Percentiles rank a stretch among this genome's conserved stretches.
Conservation (phyloP, 495 filamentous ascomycete genomes). For the Podospora anserina region DNA sequence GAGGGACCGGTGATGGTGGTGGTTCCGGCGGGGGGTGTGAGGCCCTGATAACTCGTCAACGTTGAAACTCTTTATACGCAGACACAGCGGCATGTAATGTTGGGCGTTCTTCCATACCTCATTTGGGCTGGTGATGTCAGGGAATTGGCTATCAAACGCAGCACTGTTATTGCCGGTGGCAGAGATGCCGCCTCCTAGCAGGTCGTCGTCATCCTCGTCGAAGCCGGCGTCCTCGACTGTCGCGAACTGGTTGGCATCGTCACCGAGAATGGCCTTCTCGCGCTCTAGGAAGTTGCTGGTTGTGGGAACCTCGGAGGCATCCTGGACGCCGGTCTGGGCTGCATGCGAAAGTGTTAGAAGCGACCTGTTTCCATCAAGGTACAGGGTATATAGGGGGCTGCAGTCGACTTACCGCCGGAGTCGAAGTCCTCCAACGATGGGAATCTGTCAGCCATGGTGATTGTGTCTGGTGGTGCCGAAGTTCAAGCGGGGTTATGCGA, state of each 20-base stretch:
- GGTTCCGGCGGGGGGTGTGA: conserved; percentile 82
- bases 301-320: conserved; percentile 41
- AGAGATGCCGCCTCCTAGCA: conserved; percentile 63
- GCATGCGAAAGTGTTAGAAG: conserved; percentile 26
- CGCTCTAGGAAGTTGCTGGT: conserved; percentile 82
- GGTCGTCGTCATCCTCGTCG: conserved; percentile 69
- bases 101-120: conserved; percentile 57
- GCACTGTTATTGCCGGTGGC: conserved; percentile 60
- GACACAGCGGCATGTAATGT: neutral
- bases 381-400: conserved; percentile 10
- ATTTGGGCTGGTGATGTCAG: conserved; percentile 73
- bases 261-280: conserved; percentile 83
- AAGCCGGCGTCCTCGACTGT: conserved; percentile 67
- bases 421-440: conserved; percentile 96
- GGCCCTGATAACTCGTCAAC: conserved; percentile 51
- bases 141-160: conserved; percentile 82
- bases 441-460: conserved; percentile 88
- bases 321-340: conserved; percentile 47
- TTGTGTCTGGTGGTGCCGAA: neutral
- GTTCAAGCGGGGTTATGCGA: neutral
- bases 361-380: conserved; percentile 15
- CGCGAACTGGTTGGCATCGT: conserved; percentile 88
- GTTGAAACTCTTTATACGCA: conserved; percentile 23
- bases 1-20: conserved; percentile 85
- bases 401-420: conserved; percentile 61